Evolutionary conservation across 192 early-diverging fungal species (phyloP).

Genomic region (Coemansia sp.): DNA sequence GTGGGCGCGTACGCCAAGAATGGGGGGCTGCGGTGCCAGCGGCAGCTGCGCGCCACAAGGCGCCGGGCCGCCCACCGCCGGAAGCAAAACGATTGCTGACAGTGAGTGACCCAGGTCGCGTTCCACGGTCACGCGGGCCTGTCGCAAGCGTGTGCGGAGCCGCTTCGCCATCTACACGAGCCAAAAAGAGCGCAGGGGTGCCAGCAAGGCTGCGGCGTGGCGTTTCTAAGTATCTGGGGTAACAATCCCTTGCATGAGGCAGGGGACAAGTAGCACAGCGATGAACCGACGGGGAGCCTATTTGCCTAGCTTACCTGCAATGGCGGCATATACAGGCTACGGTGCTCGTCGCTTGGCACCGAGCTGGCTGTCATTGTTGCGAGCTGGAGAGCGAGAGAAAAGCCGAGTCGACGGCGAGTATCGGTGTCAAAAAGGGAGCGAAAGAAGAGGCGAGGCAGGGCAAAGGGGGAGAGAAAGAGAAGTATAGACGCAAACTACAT

Average conservation of each 20-base stretch:
- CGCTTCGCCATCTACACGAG: constrained; percentile 23
- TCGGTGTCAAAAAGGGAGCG: no score
- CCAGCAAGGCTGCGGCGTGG: neutral
- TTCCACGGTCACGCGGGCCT: constrained; percentile 24
- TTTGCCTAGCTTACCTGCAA: constrained; percentile 12
- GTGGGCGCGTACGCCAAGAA: constrained; percentile 19
- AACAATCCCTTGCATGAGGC: neutral
- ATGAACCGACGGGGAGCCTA: neutral
- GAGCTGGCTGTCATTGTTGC: neutral
- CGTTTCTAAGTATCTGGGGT: neutral
- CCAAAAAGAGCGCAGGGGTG: neutral
- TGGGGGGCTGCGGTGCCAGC: neutral
- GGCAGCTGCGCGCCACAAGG: neutral
- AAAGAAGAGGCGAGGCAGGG: no score
- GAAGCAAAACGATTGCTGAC: constrained; percentile 8
- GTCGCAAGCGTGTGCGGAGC: constrained; percentile 31
- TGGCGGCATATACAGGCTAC: constrained; percentile 2
- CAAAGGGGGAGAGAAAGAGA: no score
- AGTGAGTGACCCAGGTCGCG: constrained; percentile 38
- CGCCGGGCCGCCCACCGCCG: neutral
- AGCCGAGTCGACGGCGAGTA: no score
- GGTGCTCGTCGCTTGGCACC: neutral
- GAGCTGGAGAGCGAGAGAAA: no score
- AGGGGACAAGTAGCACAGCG: neutral
- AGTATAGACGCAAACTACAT: neutral